These are phyloP conservation scores for Suillus ampliporus DNA, from an alignment of 768 basidiomycete genomes.

Conservation along the genomic window DNA sequence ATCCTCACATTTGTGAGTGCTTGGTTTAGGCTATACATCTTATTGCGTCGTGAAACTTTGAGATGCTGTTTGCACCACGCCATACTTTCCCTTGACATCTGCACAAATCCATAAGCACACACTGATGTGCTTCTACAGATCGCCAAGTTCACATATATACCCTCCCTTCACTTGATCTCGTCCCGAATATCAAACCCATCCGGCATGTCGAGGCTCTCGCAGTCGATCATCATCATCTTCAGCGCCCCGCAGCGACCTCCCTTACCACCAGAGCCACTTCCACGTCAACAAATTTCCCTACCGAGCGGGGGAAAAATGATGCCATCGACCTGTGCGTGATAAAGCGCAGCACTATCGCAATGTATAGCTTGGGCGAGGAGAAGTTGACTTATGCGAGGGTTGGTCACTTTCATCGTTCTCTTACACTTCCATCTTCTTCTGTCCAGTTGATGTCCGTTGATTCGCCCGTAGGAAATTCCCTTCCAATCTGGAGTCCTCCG, in stretches of 20 bases:
- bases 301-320: conserved; percentile 39
- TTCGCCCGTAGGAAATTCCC: conserved; percentile 65
- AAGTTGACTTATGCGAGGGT: conserved; percentile 68
- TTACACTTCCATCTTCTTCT: neutral
- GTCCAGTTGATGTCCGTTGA: neutral
- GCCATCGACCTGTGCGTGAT: conserved; percentile 76
- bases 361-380: conserved; percentile 69
- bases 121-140: conserved; percentile 40
- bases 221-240: conserved; percentile 78
- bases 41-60: neutral
- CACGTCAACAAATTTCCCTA: neutral
- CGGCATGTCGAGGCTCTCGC: conserved; percentile 82
- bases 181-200: conserved; percentile 73
- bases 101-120: neutral
- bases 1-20: conserved; percentile 3
- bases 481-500: conserved; percentile 60
- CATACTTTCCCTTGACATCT: neutral
- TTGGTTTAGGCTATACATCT: conserved; percentile 1
- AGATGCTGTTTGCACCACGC: neutral
- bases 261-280: conserved; percentile 39
- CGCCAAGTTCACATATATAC: conserved; percentile 78
- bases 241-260: conserved; percentile 49
- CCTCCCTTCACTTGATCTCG: conserved; percentile 79
- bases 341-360: conserved; percentile 65
- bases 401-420: conserved; percentile 8